Conservation (phyloP, 768 basidiomycete species). For the Boletus sp. region DNA sequence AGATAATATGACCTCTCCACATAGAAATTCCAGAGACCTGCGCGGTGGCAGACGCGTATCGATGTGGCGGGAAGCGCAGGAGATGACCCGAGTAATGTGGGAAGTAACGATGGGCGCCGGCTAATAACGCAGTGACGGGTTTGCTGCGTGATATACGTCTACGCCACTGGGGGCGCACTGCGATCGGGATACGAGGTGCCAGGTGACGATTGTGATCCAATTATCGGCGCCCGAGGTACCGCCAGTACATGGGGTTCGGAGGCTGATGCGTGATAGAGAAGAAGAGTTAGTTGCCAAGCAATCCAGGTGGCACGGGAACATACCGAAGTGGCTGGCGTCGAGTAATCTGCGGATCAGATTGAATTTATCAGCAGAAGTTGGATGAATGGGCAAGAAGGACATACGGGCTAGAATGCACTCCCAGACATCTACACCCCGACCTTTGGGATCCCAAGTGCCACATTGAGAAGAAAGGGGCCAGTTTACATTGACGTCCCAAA, state of each 20-base stretch:
- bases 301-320: slow-evolving; percentile 8
- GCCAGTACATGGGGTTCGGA: slow-evolving; percentile 44
- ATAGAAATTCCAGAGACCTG: slow-evolving; percentile 5
- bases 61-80: slow-evolving; percentile 1
- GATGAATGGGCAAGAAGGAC: neutral
- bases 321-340: slow-evolving; percentile 49
- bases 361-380: slow-evolving; percentile 1
- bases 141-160: neutral
- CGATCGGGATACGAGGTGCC: slow-evolving; percentile 7
- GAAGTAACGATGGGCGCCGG: slow-evolving; percentile 5
- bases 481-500: slow-evolving; percentile 67
- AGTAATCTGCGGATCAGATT: slow-evolving; percentile 47
- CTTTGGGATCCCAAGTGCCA: slow-evolving; percentile 66
- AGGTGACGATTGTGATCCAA: neutral
- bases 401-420: slow-evolving; percentile 70
- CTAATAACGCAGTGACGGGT: neutral
- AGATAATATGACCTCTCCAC: neutral
- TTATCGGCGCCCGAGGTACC: slow-evolving; percentile 47
- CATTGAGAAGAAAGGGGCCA: slow-evolving; percentile 69
- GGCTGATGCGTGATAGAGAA: slow-evolving; percentile 34
- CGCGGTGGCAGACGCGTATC: slow-evolving; percentile 1
- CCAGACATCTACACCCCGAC: slow-evolving; percentile 72
- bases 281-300: slow-evolving; percentile 1
- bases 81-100: slow-evolving; percentile 4
- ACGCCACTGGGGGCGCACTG: neutral